Evolutionary conservation across 148 eudicot genomes (phyloP).

Genomic region (Suaeda aralocaspica): DNA sequence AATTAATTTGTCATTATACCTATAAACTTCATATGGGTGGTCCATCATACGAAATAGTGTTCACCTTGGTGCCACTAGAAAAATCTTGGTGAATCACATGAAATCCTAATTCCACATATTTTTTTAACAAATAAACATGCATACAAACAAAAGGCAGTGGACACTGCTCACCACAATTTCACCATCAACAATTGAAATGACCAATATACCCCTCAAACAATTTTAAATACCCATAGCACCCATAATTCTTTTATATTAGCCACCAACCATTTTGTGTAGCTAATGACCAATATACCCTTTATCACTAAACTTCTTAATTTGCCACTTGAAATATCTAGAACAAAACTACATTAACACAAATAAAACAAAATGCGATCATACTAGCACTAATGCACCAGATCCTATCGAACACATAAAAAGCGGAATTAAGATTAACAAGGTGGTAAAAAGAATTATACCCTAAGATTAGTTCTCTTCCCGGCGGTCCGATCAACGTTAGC

Average conservation of each 20-base stretch:
- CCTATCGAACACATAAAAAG: conserved; percentile 28
- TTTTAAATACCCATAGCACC: background rate
- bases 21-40: conserved; percentile 22
- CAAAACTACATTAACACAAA: too few relatives aligned
- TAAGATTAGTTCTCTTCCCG: conserved; percentile 37
- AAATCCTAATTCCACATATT: background rate
- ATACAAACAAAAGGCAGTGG: too few relatives aligned
- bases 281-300: too few relatives aligned
- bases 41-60: conserved; percentile 15
- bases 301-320: too few relatives aligned
- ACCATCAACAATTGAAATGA: background rate
- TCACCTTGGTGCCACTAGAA: conserved; percentile 23
- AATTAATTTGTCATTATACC: conserved; percentile 2
- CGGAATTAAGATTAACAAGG: background rate
- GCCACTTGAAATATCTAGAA: too few relatives aligned
- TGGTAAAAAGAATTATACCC: conserved; percentile 34
- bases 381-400: conserved; percentile 70
- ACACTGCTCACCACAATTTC: background rate
- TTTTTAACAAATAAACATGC: background rate
- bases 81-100: conserved; percentile 8
- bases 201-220: background rate
- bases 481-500: conserved; percentile 61
- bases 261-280: too few relatives aligned
- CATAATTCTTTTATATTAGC: background rate
- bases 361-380: conserved; percentile 65